A percentile compares a stretch with the other conserved stretches of the same genome.
These are phyloP conservation scores for Botrytis byssoidea DNA, from an alignment of 2,329 filamentous ascomycete species.

Conservation along the genomic window DNA sequence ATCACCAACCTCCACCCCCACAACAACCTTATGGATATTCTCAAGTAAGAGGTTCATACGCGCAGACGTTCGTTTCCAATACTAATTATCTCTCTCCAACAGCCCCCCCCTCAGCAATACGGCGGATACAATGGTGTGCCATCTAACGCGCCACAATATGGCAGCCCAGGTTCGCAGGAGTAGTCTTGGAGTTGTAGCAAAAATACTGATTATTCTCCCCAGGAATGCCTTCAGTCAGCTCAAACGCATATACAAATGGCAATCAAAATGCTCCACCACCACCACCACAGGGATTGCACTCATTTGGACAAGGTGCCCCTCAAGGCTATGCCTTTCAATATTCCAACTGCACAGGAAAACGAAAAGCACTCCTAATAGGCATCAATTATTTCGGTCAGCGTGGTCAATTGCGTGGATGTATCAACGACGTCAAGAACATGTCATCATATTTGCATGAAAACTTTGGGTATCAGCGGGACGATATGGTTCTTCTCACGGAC, in stretches of 20 bases:
- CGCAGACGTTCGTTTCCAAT: not conserved
- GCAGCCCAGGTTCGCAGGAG: conserved; percentile 49
- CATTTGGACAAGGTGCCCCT: conserved; percentile 79
- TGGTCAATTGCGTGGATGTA: conserved; percentile 87
- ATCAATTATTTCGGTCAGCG: conserved; percentile 97
- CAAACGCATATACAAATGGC: conserved; percentile 56
- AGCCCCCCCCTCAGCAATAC: conserved; percentile 50
- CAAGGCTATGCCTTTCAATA: conserved; percentile 83
- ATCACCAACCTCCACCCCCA: conserved; percentile 49
- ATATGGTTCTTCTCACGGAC: conserved; percentile 96
- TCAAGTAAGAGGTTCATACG: conserved; percentile 29
- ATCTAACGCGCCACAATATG: conserved; percentile 46
- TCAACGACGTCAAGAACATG: conserved; percentile 98
- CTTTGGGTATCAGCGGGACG: conserved; percentile 89
- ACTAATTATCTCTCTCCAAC: conserved; percentile 13
- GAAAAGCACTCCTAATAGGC: conserved; percentile 88
- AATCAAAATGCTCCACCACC: conserved; percentile 60
- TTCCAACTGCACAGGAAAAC: conserved; percentile 81
- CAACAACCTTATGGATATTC: conserved; percentile 42
- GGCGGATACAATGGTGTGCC: conserved; percentile 42
- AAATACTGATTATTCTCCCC: conserved; percentile 17
- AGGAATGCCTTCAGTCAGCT: conserved; percentile 46
- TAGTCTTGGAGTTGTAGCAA: not conserved
- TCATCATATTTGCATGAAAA: conserved; percentile 83
- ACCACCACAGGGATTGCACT: conserved; percentile 67